These are phyloP conservation scores for Magnolia sinica DNA, from an alignment of 164 flowering plant genomes.

Conservation along the genomic window DNA sequence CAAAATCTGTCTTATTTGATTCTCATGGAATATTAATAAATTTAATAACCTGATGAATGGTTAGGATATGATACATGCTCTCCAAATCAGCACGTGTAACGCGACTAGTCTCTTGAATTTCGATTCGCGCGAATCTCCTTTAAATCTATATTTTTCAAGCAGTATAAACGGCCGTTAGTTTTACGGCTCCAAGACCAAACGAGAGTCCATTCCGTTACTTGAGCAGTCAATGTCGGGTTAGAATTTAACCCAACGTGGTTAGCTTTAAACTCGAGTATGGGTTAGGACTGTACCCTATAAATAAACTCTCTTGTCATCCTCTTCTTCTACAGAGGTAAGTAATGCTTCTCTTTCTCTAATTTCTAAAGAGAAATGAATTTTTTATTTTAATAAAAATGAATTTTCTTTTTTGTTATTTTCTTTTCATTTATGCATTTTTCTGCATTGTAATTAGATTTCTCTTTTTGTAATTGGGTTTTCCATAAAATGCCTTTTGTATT, in stretches of 20 bases:
- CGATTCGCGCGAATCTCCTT: too few species aligned
- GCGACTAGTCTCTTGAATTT: too few species aligned
- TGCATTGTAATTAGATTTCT: background rate
- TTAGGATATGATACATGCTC: too few species aligned
- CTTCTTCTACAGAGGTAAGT: background rate
- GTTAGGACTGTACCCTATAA: background rate
- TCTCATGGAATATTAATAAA: too few species aligned
- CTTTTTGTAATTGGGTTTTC: background rate
- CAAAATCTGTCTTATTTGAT: too few species aligned
- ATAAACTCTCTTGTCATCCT: background rate
- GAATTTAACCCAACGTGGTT: background rate
- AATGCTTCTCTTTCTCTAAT: background rate
- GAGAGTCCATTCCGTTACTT: conserved; percentile 10
- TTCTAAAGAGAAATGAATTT: background rate
- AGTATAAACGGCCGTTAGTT: background rate
- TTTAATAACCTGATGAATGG: too few species aligned
- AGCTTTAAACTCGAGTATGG: background rate
- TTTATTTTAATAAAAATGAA: background rate
- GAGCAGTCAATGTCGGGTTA: conserved; percentile 6
- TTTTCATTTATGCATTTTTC: background rate
- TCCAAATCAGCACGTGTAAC: too few species aligned
- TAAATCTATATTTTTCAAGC: background rate
- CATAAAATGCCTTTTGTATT: background rate
- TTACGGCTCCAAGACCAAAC: background rate
- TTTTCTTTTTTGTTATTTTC: background rate